Evolutionary conservation across 345 rosid species (phyloP), one percentile per base, ranked within the genome.

Genomic region (Firmiana major): DNA sequence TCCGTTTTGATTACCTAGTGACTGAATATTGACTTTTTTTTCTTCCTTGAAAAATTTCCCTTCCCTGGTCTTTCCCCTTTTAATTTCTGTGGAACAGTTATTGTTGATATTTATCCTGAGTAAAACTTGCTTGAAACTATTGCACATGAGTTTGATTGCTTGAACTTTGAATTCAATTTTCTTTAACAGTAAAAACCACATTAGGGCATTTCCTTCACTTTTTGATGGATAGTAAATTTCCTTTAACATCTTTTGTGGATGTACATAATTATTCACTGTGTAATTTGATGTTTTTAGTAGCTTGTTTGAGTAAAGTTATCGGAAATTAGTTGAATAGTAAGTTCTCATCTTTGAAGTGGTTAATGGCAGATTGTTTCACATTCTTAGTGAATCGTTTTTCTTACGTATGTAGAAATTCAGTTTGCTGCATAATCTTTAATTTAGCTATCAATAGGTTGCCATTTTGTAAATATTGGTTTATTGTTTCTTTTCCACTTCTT

Each of bases 51-150:
- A 65, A 28, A 48, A 13, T 17, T 26, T 28, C 49, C 31, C 26
- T 28, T 2, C 15, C 6, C 43, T 70, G 58, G 42, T 15, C 9
- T 16, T 17, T 10, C 74, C 58, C 74, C 58, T 70, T 70, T 42
- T 26, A 48, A 69, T 69, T 17, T 48, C 55, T 17, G 13, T 40
- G 43, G 73, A 68, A 13, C 38, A 68, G 36, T 26, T 67, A 67
- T 22, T 67, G 54, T 45, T 67, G 26, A 8, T 67, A 40, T 43
- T 24, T 45, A 43, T 68, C 54, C 6, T 4, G 16, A 22, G 36
- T 43, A 67, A 67, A 68, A 45, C 36, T 68, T 68, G 72, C 16
- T 45, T 43, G 72, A 26, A 9, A 22, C 72, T 65, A 15, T 65
- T 40, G 48, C 69, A 40, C 9, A 19, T 40, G 15, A 40, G 8